phyloP scores from a whole-genome alignment of 768 basidiomycete species.

The Tephrocybe rancida region DNA sequence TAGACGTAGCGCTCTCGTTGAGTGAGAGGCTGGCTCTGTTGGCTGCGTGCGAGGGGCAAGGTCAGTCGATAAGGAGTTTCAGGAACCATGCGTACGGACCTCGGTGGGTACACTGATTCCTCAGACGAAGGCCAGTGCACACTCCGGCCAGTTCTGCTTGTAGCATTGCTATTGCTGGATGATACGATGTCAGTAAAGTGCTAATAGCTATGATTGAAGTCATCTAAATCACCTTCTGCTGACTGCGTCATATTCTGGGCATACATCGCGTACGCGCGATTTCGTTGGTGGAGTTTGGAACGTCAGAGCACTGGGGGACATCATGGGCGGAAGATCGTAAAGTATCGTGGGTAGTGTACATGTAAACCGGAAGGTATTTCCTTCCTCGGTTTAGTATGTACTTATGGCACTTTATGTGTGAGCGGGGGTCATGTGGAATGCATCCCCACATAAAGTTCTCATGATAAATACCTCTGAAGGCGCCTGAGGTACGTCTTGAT shows the following conservation, averaged over 20 bases:
- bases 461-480: not conserved
- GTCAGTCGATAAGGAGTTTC: not conserved
- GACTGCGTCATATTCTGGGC: constrained; percentile 44
- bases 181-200: not conserved
- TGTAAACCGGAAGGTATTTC: constrained; percentile 3
- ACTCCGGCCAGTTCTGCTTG: constrained; percentile 16
- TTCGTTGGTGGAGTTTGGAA: constrained; percentile 5
- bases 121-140: constrained; percentile 26
- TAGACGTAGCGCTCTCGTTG: constrained; percentile 51
- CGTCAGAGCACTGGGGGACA: constrained; percentile 7
- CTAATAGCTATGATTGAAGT: constrained; percentile 7
- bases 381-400: not conserved
- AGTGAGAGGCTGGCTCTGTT: constrained; percentile 21
- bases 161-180: constrained; percentile 25
- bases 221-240: constrained; percentile 34
- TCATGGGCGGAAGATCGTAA: constrained; percentile 4
- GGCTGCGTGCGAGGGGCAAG: not conserved
- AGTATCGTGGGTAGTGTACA: constrained; percentile 10
- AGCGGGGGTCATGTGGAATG: constrained; percentile 13
- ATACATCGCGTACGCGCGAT: constrained; percentile 29
- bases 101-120: constrained; percentile 18
- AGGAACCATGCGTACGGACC: constrained; percentile 15
- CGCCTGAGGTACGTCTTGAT: not conserved
- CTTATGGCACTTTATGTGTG: constrained; percentile 10
- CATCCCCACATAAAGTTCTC: not conserved